Base-by-base conservation (phyloP, 768 basidiomycete species). In the Tylopilus subfusipes region DNA sequence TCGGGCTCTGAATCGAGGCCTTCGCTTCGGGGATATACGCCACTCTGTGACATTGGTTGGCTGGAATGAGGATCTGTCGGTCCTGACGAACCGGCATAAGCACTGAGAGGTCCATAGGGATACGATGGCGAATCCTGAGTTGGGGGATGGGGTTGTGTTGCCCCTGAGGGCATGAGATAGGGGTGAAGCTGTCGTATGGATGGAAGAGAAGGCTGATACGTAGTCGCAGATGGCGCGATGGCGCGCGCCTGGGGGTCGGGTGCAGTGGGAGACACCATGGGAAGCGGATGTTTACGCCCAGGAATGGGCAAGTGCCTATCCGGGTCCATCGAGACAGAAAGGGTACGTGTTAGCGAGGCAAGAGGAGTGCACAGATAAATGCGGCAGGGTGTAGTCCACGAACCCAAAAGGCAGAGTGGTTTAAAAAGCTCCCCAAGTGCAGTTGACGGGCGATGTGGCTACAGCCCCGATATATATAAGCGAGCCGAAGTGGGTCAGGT, bases 161-260 rank as follows among this genome's bases (percentile, higher is more conserved):
- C 60, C 47, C 75, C 74, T 9, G 84, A 72, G n/a, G 79, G 80
- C 4, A 81, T 79, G 21, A 85, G 78, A 68, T 82, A 83, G 27
- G 82, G 83, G 65, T 86, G 84, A 22, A 88, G 73, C 31, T 85
- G 81, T 48, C 82, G 82, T 63, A 89, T 88, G 47, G 86, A 82
- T 5, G 86, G 86, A 25, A 88, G 75, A 42, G 68, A 71, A 11
- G 59, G 71, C 43, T 59, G 71, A 46, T 65, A 65, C 0, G 66
- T 22, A 25, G 63, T 34, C 24, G 53, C 54, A 34, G 62, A 59
- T 50, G 66, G 63, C 5, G 51, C 59, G 52, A 66, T 65, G 39
- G 61, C 57, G 53, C 72, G 72, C 19, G 61, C 50, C 16, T 64
- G 70, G 8, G 62, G 50, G 56, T 67, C 66, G 11, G 63, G 47